Conservation (phyloP, 2,329 filamentous ascomycete genomes). For the Epichloe sibirici region DNA sequence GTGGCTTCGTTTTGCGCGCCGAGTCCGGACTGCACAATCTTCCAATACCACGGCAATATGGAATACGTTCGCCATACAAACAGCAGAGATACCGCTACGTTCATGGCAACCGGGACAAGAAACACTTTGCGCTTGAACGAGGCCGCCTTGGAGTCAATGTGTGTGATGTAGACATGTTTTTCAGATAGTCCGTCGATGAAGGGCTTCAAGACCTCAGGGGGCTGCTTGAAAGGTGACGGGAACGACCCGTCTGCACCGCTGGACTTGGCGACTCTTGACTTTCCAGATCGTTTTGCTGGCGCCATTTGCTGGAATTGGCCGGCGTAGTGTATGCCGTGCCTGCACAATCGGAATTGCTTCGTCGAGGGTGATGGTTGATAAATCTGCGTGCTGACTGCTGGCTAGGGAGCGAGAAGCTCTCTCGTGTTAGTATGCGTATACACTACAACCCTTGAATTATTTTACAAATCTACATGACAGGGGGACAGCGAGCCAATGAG, state of each 20-base stretch:
- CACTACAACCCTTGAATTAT: too few species aligned
- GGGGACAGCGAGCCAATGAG: too few species aligned
- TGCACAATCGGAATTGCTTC: background rate
- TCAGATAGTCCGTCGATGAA: slow-evolving; percentile 56
- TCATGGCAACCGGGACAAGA: slow-evolving; percentile 64
- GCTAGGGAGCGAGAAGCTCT: too few species aligned
- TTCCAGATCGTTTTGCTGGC: slow-evolving; percentile 22
- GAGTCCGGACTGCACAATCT: slow-evolving; percentile 50
- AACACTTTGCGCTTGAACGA: slow-evolving; percentile 77
- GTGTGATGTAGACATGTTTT: slow-evolving; percentile 68
- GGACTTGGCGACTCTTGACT: slow-evolving; percentile 16
- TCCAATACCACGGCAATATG: slow-evolving; percentile 62
- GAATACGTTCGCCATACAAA: slow-evolving; percentile 57
- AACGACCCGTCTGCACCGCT: slow-evolving; percentile 21
- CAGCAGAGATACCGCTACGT: slow-evolving; percentile 50
- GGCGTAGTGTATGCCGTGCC: background rate
- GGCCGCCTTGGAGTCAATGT: slow-evolving; percentile 60
- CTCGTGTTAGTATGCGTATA: too few species aligned
- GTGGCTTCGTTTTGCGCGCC: slow-evolving; percentile 55
- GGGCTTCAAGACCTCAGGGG: slow-evolving; percentile 50
- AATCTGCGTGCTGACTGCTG: background rate
- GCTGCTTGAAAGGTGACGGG: slow-evolving; percentile 55
- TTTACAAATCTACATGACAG: too few species aligned
- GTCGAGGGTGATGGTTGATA: background rate
- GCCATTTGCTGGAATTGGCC: slow-evolving; percentile 13